Evolutionary conservation across 164 flowering plant species (phyloP).

Genomic region (Santalum album): DNA sequence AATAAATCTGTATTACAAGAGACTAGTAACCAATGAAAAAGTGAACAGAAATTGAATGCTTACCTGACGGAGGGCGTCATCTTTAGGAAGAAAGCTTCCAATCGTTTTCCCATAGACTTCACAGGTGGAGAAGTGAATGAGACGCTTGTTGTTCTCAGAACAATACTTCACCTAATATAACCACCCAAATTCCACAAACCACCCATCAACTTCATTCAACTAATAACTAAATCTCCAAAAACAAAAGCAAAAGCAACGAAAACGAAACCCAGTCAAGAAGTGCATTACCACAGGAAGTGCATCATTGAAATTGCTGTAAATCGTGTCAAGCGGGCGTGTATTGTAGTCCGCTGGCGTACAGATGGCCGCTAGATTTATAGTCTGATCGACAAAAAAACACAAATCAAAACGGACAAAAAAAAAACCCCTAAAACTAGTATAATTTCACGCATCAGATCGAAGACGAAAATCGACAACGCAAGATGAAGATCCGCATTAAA

Average conservation of each 20-base stretch:
- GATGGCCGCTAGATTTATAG: constrained; percentile 77
- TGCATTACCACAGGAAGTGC: constrained; percentile 70
- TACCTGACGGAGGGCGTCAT: constrained; percentile 79
- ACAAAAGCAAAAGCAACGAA: neutral
- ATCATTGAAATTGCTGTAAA: constrained; percentile 80
- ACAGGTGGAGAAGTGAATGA: constrained; percentile 97
- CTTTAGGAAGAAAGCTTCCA: constrained; percentile 88
- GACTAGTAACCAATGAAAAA: neutral
- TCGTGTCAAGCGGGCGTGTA: constrained; percentile 75
- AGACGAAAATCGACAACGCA: neutral
- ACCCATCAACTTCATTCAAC: constrained; percentile 9
- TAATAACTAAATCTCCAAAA: constrained; percentile 3
- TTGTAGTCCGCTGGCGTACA: constrained; percentile 87
- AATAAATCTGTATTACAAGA: too few relatives aligned
- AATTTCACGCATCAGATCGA: neutral
- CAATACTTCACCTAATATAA: constrained; percentile 73
- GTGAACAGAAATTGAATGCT: constrained; percentile 6
- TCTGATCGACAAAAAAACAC: constrained; percentile 25
- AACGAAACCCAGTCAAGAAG: neutral
- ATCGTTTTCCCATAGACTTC: constrained; percentile 96
- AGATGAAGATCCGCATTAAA: too few relatives aligned
- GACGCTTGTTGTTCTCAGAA: constrained; percentile 90
- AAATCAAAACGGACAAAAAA: neutral
- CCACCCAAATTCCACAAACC: constrained; percentile 4
- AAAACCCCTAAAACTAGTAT: neutral